Percentiles rank a stretch among this genome's conserved stretches.
Conservation (phyloP, 495 filamentous ascomycete species). For the Aspergillus affinis region DNA sequence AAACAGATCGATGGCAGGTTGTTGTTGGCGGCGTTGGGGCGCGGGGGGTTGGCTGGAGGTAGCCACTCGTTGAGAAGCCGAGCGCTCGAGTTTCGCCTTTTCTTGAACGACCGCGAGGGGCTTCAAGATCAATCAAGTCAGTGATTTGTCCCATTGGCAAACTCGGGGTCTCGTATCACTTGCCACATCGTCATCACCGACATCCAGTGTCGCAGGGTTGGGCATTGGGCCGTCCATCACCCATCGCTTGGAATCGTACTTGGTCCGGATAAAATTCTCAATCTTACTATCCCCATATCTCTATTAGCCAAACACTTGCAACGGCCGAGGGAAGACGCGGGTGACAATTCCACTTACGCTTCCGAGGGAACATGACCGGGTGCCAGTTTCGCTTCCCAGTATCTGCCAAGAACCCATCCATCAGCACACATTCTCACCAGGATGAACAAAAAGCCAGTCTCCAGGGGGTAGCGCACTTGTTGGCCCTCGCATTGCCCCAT, state of each 20-base stretch:
- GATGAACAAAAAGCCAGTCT: constrained; percentile 17
- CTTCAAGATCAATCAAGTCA: constrained; percentile 35
- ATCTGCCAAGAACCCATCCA: constrained; percentile 43
- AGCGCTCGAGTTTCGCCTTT: constrained; percentile 66
- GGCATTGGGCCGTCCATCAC: constrained; percentile 96
- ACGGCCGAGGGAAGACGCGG: constrained; percentile 6
- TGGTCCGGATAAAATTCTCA: constrained; percentile 98
- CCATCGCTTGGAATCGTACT: constrained; percentile 98
- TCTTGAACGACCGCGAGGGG: constrained; percentile 73
- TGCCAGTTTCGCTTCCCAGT: constrained; percentile 96
- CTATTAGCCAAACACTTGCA: constrained; percentile 13
- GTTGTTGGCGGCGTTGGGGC: constrained; percentile 39
- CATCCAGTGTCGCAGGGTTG: constrained; percentile 82
- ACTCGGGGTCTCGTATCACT: constrained; percentile 19
- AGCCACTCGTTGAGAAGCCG: constrained; percentile 50
- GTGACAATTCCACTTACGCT: constrained; percentile 51
- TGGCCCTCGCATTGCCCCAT: constrained; percentile 94
- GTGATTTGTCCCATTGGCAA: constrained; percentile 9
- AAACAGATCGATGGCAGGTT: constrained; percentile 60
- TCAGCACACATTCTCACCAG: constrained; percentile 17
- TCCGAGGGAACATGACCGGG: constrained; percentile 94
- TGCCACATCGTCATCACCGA: constrained; percentile 78
- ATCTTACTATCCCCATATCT: constrained; percentile 64
- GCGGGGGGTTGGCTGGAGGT: constrained; percentile 44
- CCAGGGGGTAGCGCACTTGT: constrained; percentile 62